These are phyloP conservation scores for Mycena latifolia DNA, from an alignment of 768 basidiomycete species.

Conservation along the genomic window DNA sequence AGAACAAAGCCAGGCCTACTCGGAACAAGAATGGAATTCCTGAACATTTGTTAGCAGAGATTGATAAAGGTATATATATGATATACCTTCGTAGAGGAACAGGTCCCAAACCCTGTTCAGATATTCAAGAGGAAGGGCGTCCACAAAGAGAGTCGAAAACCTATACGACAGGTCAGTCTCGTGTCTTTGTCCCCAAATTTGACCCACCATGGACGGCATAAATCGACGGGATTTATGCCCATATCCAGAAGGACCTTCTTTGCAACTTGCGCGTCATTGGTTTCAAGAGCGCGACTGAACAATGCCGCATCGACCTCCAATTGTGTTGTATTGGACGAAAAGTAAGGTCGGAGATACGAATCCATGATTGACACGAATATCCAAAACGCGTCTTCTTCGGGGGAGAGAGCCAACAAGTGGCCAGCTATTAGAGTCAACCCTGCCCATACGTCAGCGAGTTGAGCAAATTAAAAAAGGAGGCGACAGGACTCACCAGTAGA, in stretches of 20 bases:
- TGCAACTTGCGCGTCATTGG: slow-evolving; percentile 66
- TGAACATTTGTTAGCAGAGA: slow-evolving; percentile 41
- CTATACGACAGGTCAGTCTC: slow-evolving; percentile 47
- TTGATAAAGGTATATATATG: slow-evolving; percentile 7
- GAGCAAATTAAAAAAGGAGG: slow-evolving; percentile 3
- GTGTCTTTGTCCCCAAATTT: not conserved
- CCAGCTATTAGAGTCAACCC: slow-evolving; percentile 80
- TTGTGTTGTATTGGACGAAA: slow-evolving; percentile 69
- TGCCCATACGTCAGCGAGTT: slow-evolving; percentile 40
- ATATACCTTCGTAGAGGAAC: slow-evolving; percentile 87
- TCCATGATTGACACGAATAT: slow-evolving; percentile 92
- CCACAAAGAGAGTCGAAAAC: slow-evolving; percentile 82
- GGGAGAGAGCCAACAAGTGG: slow-evolving; percentile 78
- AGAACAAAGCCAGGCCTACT: slow-evolving; percentile 75
- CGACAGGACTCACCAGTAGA: slow-evolving; percentile 59
- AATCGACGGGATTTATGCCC: slow-evolving; percentile 64
- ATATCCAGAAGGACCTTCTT: slow-evolving; percentile 78
- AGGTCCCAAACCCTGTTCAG: slow-evolving; percentile 86
- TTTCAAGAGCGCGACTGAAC: slow-evolving; percentile 78
- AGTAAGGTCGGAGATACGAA: slow-evolving; percentile 83
- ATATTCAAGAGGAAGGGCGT: slow-evolving; percentile 72
- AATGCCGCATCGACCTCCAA: slow-evolving; percentile 83
- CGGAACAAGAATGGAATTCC: slow-evolving; percentile 82
- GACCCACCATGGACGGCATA: slow-evolving; percentile 76
- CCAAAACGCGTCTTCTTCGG: slow-evolving; percentile 94